Percentiles rank a stretch among this genome's conserved stretches.
Evolutionary conservation across 176 grass and related monocot species (phyloP).

Genomic region (Musa itinerans): DNA sequence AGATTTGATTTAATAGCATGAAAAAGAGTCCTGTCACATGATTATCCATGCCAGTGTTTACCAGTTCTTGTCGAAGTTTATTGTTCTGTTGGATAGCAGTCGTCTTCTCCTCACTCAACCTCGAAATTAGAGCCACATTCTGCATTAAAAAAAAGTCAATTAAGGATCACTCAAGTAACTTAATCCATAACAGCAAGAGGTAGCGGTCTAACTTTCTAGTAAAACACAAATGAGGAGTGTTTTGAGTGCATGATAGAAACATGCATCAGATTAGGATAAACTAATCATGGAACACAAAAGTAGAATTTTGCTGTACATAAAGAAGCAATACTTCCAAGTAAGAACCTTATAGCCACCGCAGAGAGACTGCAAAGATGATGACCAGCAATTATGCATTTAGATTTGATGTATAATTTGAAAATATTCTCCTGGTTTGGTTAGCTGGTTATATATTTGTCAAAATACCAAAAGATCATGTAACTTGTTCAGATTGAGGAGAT

Average conservation of each 20-base stretch:
- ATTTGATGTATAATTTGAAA: neutral
- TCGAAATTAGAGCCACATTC: constrained; percentile 32
- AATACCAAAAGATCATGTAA: too few species aligned
- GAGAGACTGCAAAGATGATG: neutral
- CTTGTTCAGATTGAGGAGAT: too few species aligned
- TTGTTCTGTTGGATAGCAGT: constrained; percentile 52
- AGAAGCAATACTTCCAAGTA: neutral
- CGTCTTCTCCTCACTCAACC: constrained; percentile 62
- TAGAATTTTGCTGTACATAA: neutral
- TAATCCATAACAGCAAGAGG: neutral
- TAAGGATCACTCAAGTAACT: neutral
- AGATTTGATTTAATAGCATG: neutral
- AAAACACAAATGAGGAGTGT: too few species aligned
- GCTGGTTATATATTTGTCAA: too few species aligned
- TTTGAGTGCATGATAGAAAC: too few species aligned
- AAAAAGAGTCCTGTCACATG: neutral
- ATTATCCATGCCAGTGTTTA: constrained; percentile 8
- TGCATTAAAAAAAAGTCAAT: neutral
- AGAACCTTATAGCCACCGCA: too few species aligned
- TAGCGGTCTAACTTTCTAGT: neutral
- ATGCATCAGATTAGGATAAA: too few species aligned
- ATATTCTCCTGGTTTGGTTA: too few species aligned
- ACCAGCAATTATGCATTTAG: neutral
- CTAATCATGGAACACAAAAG: too few species aligned
- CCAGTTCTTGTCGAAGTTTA: constrained; percentile 70